A percentile compares a stretch with the other conserved stretches of the same genome.
Evolutionary conservation across 768 basidiomycete species (phyloP).

Genomic region (Mrakia gelida): DNA sequence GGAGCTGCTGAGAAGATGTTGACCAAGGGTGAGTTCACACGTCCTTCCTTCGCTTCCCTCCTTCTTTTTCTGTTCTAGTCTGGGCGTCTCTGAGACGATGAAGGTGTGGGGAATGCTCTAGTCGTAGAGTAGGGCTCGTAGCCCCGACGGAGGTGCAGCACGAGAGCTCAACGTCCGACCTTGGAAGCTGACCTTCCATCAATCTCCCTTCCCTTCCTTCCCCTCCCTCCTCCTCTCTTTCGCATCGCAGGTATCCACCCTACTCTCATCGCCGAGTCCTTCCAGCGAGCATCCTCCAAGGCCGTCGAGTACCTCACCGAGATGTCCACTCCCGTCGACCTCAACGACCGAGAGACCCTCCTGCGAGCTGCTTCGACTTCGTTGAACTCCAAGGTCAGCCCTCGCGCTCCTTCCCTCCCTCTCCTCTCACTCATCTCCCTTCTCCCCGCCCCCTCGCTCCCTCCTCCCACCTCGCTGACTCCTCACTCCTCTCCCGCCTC

Average conservation of each 20-base stretch:
- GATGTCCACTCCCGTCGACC: constrained; percentile 84
- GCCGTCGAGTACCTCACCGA: constrained; percentile 91
- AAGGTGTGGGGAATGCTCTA: not conserved
- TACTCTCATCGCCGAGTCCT: constrained; percentile 92
- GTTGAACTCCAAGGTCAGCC: constrained; percentile 82
- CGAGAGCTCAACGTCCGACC: not conserved
- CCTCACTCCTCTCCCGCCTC: not conserved
- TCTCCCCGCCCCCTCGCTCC: too few species aligned
- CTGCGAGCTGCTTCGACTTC: constrained; percentile 91
- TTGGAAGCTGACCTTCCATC: not conserved
- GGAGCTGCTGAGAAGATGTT: constrained; percentile 96
- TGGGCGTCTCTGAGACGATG: too few species aligned
- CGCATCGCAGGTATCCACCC: constrained; percentile 74
- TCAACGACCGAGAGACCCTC: constrained; percentile 77
- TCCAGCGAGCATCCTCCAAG: constrained; percentile 84
- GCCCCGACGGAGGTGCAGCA: not conserved
- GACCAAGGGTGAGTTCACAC: constrained; percentile 59
- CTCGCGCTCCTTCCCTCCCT: not conserved
- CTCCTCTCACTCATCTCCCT: not conserved
- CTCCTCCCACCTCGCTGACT: not conserved
- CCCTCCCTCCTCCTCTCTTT: not conserved
- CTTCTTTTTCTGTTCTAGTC: not conserved
- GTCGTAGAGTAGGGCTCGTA: too few species aligned
- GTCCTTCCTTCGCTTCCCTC: not conserved
- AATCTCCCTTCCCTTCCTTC: constrained; percentile 21